A percentile compares a stretch with the other conserved stretches of the same genome.
phyloP scores from a whole-genome alignment of 768 basidiomycete genomes.

The Russula sp. region DNA sequence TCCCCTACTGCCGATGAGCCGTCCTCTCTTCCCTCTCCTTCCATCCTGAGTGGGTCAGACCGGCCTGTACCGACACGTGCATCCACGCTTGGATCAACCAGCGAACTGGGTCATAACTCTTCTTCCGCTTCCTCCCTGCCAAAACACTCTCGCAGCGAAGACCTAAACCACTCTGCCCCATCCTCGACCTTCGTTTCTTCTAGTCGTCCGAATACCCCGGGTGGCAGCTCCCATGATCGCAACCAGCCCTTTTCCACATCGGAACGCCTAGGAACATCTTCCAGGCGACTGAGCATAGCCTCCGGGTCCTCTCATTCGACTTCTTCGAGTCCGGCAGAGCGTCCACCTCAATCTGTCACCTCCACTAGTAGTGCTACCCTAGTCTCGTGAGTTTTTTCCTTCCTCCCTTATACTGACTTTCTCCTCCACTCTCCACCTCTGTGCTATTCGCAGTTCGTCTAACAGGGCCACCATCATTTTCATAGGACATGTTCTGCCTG shows the following conservation, averaged over 20 bases:
- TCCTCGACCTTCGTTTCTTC: slow-evolving; percentile 46
- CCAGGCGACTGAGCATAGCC: slow-evolving; percentile 44
- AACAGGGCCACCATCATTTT: slow-evolving; percentile 12
- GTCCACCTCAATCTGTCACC: slow-evolving; percentile 46
- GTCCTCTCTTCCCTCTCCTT: slow-evolving; percentile 21
- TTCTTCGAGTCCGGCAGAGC: slow-evolving; percentile 48
- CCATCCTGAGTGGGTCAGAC: slow-evolving; percentile 38
- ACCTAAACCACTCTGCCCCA: slow-evolving; percentile 54
- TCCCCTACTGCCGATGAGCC: slow-evolving; percentile 14
- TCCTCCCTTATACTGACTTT: slow-evolving; percentile 15
- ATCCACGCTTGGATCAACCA: slow-evolving; percentile 55
- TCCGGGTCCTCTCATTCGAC: slow-evolving; percentile 59
- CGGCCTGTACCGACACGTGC: slow-evolving; percentile 62
- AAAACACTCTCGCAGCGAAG: slow-evolving; percentile 64
- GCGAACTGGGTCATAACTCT: slow-evolving; percentile 52
- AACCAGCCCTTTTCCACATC: slow-evolving; percentile 50
- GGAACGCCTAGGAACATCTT: slow-evolving; percentile 50
- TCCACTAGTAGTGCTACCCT: slow-evolving; percentile 57
- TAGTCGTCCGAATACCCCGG: slow-evolving; percentile 61
- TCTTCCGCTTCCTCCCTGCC: slow-evolving; percentile 23
- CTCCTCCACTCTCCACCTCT: not conserved
- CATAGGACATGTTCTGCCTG: slow-evolving; percentile 71
- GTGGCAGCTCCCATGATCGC: slow-evolving; percentile 44
- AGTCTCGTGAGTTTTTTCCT: slow-evolving; percentile 17
- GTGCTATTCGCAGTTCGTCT: slow-evolving; percentile 5